Evolutionary conservation across 495 filamentous ascomycete genomes (phyloP), one percentile per base, ranked within the genome.

Genomic region (Lasiosphaeria hispida): DNA sequence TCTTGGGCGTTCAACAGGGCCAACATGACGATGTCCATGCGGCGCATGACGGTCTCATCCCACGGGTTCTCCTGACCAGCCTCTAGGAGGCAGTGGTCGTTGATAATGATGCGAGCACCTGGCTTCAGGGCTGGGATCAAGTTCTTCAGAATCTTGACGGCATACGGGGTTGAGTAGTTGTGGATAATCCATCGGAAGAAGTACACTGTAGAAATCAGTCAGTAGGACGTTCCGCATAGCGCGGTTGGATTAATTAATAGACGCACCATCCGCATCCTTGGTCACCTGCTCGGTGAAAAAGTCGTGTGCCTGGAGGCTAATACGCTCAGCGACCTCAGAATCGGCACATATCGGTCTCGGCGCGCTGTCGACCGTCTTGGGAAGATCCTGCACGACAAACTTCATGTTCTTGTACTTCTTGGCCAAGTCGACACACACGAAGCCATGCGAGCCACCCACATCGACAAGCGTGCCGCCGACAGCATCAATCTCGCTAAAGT

Each of bases 371-470:
- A 83, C 65, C 10, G 76, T 78, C 48, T 73, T 74, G 8, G 66
- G 69, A 19, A 79, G 66, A 58, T 86, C 85, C 60, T 87, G 81
- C n/a, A 86, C 77, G 6, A 86, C 66, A 58, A 85, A 83, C 44
- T 70, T 66, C 50, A 84, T 70, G 42, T 77, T 69, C 45, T 69
- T 64, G 53, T 77, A 85, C 35, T 41, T 42, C 40, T 66, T 55
- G 14, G 80, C 81, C 34, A 87, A 63, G 10, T 75, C 77, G 15
- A 74, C 67, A 37, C 71, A 72, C 15, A 83, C 78, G 55, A 84
- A 81, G 0, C 84, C 83, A 48, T 80, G 72, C 11, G 72, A 72
- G 3, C 84, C 83, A 23, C 83, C 84, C 0, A 87, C 53, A 61
- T 86, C 82, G 33, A 85, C 79, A 23, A 83, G 57, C 0, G 73